Percentiles rank a stretch among this genome's conserved stretches.
phyloP scores from a whole-genome alignment of 176 grass and related monocot genomes.

The Zoysia pacifica region DNA sequence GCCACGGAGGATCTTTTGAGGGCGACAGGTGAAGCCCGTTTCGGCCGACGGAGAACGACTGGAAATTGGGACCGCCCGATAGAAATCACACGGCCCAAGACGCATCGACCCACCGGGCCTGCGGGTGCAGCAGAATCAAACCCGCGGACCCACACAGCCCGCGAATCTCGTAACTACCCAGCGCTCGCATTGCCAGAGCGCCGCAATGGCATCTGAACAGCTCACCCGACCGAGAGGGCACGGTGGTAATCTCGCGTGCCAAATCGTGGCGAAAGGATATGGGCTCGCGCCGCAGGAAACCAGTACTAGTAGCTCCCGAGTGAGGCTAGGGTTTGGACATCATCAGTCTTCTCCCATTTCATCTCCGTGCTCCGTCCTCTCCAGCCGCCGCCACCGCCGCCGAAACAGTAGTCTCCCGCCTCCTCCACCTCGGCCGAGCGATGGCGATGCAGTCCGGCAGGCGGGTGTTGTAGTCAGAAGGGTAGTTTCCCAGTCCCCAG shows the following conservation, averaged over 20 bases:
- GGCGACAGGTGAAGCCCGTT: slow-evolving; percentile 2
- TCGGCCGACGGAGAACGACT: neutral
- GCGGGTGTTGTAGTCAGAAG: slow-evolving; percentile 38
- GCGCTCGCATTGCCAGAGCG: neutral
- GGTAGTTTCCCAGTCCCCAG: slow-evolving; percentile 38
- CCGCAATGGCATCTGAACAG: neutral
- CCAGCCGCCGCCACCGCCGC: slow-evolving; percentile 30
- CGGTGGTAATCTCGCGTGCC: neutral
- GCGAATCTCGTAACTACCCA: slow-evolving; percentile 37
- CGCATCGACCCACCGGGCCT: neutral
- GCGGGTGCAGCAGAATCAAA: neutral
- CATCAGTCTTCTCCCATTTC: slow-evolving; percentile 8
- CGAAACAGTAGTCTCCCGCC: slow-evolving; percentile 8
- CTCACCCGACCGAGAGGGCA: neutral
- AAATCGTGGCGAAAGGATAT: slow-evolving; percentile 16
- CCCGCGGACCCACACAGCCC: neutral
- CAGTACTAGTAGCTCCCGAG: neutral
- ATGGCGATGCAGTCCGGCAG: slow-evolving; percentile 52
- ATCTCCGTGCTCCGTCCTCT: neutral
- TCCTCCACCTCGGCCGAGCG: neutral
- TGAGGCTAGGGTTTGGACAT: slow-evolving; percentile 82
- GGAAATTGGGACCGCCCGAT: neutral
- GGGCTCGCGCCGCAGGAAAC: slow-evolving; percentile 31
- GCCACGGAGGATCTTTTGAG: slow-evolving; percentile 10
- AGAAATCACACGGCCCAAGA: neutral